Conservation (phyloP, 2,329 filamentous ascomycete species). For the Neopestalotiopsis sp. region DNA sequence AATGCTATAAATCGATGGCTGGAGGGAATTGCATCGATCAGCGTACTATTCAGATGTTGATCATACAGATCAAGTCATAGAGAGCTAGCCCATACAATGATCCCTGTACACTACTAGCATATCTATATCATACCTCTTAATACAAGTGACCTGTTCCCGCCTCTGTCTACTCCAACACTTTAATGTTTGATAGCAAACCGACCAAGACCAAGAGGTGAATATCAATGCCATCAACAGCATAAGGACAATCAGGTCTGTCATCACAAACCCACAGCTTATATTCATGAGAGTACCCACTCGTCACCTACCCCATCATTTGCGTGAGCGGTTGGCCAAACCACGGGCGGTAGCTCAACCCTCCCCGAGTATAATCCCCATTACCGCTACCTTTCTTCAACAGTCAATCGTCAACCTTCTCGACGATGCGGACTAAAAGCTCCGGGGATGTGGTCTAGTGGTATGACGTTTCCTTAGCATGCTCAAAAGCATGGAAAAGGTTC, state of each 20-base stretch:
- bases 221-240: background rate
- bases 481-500: constrained; percentile 23
- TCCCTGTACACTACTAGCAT: too few species aligned
- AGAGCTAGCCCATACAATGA: too few species aligned
- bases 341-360: background rate
- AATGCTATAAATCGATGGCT: too few species aligned
- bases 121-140: too few species aligned
- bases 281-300: constrained; percentile 2
- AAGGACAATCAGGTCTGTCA: background rate
- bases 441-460: constrained; percentile 21
- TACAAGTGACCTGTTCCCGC: too few species aligned
- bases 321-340: background rate
- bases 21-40: too few species aligned
- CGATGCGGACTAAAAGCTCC: background rate
- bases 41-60: too few species aligned
- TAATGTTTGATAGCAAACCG: too few species aligned
- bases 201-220: background rate
- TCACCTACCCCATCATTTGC: background rate
- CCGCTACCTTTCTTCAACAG: background rate
- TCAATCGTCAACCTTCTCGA: background rate
- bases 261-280: background rate
- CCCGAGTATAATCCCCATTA: background rate
- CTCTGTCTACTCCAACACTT: too few species aligned
- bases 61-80: too few species aligned
- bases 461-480: constrained; percentile 25